A percentile compares a stretch with the other conserved stretches of the same genome.
These are phyloP conservation scores for Penicillium verrucosum DNA, from an alignment of 2,329 filamentous ascomycete species.

Conservation along the genomic window DNA sequence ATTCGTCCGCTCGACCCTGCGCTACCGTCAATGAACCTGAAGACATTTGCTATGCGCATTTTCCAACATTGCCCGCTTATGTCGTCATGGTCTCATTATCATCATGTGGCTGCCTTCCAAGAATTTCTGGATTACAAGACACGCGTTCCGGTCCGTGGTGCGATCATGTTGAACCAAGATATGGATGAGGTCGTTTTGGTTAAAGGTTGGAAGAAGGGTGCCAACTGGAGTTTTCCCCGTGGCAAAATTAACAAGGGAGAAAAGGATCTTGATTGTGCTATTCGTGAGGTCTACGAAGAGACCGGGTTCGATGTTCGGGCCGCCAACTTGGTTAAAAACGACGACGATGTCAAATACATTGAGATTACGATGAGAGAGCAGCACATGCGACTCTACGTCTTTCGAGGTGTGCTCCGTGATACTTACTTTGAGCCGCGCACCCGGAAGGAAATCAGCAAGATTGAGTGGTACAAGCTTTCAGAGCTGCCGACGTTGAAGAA, in stretches of 20 bases:
- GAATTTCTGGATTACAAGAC: slow-evolving; percentile 94
- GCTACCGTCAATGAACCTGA: slow-evolving; percentile 79
- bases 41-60: slow-evolving; percentile 82
- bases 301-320: slow-evolving; percentile 80
- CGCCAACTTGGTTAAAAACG: slow-evolving; percentile 71
- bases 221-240: slow-evolving; percentile 93
- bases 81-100: slow-evolving; percentile 71
- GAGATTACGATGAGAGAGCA: slow-evolving; percentile 89
- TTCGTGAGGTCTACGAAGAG: slow-evolving; percentile 93
- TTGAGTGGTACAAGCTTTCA: slow-evolving; percentile 87
- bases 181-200: slow-evolving; percentile 95
- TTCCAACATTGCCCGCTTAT: slow-evolving; percentile 93
- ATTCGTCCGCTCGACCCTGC: slow-evolving; percentile 83
- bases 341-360: slow-evolving; percentile 74
- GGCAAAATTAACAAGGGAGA: slow-evolving; percentile 99
- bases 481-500: slow-evolving; percentile 81
- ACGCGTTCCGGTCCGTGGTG: slow-evolving; percentile 86
- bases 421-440: slow-evolving; percentile 86
- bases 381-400: slow-evolving; percentile 88
- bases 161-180: slow-evolving; percentile 85
- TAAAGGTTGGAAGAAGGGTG: slow-evolving; percentile 95
- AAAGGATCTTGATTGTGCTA: slow-evolving; percentile 85
- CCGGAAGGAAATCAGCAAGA: slow-evolving; percentile 95
- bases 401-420: slow-evolving; percentile 81
- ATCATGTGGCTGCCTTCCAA: slow-evolving; percentile 79